Percentiles rank a stretch among this genome's conserved stretches.
Evolutionary conservation across 2,329 filamentous ascomycete genomes (phyloP).

Genomic region (Sclerotinia glacialis): DNA sequence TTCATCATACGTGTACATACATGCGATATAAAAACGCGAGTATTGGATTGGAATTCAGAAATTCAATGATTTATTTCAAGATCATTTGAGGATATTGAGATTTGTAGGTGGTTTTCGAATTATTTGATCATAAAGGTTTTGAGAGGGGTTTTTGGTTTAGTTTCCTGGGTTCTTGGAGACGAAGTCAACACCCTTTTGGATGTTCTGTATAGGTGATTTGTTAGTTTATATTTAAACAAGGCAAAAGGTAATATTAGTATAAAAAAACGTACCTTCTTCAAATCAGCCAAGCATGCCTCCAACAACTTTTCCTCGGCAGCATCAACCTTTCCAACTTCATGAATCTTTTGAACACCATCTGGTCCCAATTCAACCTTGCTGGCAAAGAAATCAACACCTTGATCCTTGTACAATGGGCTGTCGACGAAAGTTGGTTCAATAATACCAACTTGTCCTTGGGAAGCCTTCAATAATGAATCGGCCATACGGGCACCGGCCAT

Average conservation of each 20-base stretch:
- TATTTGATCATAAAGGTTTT: constrained; percentile 7
- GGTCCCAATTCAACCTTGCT: constrained; percentile 94
- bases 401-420: constrained; percentile 96
- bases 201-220: constrained; percentile 95
- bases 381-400: constrained; percentile 96
- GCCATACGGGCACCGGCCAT: constrained; percentile 84
- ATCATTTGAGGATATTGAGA: neutral
- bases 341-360: constrained; percentile 92
- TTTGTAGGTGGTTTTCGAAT: neutral
- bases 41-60: neutral
- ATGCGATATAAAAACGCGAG: constrained; percentile 1
- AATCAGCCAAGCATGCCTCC: constrained; percentile 76
- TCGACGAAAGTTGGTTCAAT: constrained; percentile 96
- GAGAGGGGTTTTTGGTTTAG: constrained; percentile 18
- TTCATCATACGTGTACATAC: constrained; percentile 5
- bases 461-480: constrained; percentile 88
- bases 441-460: constrained; percentile 91
- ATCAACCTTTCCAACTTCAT: constrained; percentile 80
- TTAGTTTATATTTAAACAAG: constrained; percentile 83
- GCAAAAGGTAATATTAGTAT: constrained; percentile 43
- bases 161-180: constrained; percentile 38
- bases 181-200: constrained; percentile 89
- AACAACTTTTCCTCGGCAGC: constrained; percentile 85
- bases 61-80: neutral
- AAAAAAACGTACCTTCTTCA: constrained; percentile 57